Evolutionary conservation across 2,329 filamentous ascomycete genomes (phyloP), one percentile per base, ranked within the genome.

Genomic region (Chalaropsis ovoidea): DNA sequence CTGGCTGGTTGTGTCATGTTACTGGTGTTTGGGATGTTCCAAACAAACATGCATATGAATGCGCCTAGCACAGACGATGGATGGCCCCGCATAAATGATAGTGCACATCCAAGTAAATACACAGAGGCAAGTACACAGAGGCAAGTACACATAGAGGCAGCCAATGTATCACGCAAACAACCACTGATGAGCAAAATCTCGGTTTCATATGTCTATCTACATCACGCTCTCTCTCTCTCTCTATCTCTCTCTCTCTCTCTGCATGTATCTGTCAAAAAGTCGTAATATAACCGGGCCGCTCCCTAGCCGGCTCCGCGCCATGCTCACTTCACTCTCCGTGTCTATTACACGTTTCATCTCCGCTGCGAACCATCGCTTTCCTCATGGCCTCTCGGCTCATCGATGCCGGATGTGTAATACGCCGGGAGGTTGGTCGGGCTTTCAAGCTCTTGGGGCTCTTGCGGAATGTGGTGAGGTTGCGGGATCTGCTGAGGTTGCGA

Each of bases 381-480:
- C 13, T 5, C 52, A 17, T 35, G n/a, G 24, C 24, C n/a, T 2
- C 15, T 22, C 24, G 8, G 39, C 27, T 39, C 54, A 35, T 58
- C 10, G 19, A 4, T 35, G 54, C 13, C 6, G n/a, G 54, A 35
- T 10, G 15, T 58, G 17, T 58, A 15, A 39, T 58, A n/a, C 13
- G 17, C 27, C 27, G 54, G 24, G 7, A 58, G n/a, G 24, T 58
- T 58, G n/a, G 54, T 58, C 15, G 54, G 54, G 10, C 54, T 39
- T n/a, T 58, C 54, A 17, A 58, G 54, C 27, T 58, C 54, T 35
- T 58, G 52, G 17, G 27, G 52, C 52, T 56, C 52, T 35, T 31
- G 22, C 22, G 22, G 52, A 11, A 49, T 19, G 2, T 49, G 19
- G 22, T 49, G 6, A 13, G 27, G 58, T 24, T 43, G 58, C 19